Conservation (phyloP, 202 grass and related monocot species). For the Saccharum hybrid region DNA sequence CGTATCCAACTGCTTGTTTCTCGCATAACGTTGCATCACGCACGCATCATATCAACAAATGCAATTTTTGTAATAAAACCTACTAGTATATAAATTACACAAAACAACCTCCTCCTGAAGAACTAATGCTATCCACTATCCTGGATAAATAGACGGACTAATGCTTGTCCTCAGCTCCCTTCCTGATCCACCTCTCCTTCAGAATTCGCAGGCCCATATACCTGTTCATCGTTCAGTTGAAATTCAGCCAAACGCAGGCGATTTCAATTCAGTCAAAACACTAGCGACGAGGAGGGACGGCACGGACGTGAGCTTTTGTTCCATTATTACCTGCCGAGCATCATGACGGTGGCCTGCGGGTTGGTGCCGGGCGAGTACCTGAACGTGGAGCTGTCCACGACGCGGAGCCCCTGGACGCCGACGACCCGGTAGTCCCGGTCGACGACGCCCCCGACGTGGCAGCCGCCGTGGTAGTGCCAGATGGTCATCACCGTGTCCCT, state of each 20-base stretch:
- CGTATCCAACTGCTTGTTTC: background rate
- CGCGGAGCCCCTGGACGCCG: slow-evolving; percentile 55
- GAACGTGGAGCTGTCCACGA: slow-evolving; percentile 81
- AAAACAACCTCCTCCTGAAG: slow-evolving; percentile 5
- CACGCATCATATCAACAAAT: slow-evolving; percentile 8
- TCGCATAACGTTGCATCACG: background rate
- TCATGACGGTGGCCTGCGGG: slow-evolving; percentile 96
- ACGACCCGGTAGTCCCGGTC: slow-evolving; percentile 64
- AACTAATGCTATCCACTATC: slow-evolving; percentile 1
- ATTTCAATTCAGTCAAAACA: background rate
- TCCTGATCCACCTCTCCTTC: slow-evolving; percentile 38
- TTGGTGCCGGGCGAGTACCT: slow-evolving; percentile 82
- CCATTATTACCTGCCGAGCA: slow-evolving; percentile 63
- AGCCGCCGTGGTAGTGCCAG: slow-evolving; percentile 83
- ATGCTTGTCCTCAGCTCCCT: slow-evolving; percentile 29
- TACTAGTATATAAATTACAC: background rate
- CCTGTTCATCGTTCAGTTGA: slow-evolving; percentile 33
- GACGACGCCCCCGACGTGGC: slow-evolving; percentile 70
- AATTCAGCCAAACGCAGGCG: background rate
- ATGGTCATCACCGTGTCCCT: slow-evolving; percentile 80
- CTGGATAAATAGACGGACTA: background rate
- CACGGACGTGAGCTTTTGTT: too few relatives aligned
- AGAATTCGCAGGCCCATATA: slow-evolving; percentile 66
- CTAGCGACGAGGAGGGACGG: background rate
- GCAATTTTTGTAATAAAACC: background rate